Evolutionary conservation across 176 grass and related monocot genomes (phyloP), one percentile per base, ranked within the genome.

Genomic region (Hsuehochloa calcarea): DNA sequence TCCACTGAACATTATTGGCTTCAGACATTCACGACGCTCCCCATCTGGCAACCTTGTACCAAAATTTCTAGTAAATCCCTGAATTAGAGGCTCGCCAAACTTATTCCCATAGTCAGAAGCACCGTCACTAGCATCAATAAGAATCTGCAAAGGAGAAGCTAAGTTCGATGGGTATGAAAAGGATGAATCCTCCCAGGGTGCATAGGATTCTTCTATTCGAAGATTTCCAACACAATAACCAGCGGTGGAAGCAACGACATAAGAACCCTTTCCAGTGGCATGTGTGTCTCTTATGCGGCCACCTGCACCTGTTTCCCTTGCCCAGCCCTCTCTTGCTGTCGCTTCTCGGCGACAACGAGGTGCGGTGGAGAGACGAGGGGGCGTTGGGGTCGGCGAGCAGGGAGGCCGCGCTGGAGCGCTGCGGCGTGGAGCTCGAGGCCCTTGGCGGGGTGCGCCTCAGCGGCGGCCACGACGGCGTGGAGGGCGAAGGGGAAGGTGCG

Each of bases 81-180:
- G 92, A 85, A 97, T 97, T 82, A 94, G 19, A 65, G 92, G 90
- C 70, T 94, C 94, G n/a, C 94, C 92, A 72, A 97, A 97, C 55
- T 97, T 97, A 70, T 94, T 97, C 43, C 94, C 94, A 40, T 97
- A 97, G 79, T 97, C 92, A 79, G 91, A 94, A 19, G 92, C 92
- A 44, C 90, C 92, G 25, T 97, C 87, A 79, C 92, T 97, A 39
- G 94, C 82, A 85, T 89, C 85, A 76, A 97, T 10, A 39, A 90
- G 85, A 92, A 97, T 94, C 65, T 94, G 89, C 59, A 97, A 65
- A 35, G 89, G 91, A 69, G 94, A 68, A 9, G 94, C 94, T n/a
- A 97, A 81, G 16, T 93, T 94, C n/a, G 12, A 27, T 14, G 60
- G 23, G 25, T 63, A 29, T 29, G 60, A 63, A 78, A 97, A 97